Evolutionary conservation across 2,329 filamentous ascomycete genomes (phyloP), one percentile per base, ranked within the genome.

Genomic region (Microdochium paspali): DNA sequence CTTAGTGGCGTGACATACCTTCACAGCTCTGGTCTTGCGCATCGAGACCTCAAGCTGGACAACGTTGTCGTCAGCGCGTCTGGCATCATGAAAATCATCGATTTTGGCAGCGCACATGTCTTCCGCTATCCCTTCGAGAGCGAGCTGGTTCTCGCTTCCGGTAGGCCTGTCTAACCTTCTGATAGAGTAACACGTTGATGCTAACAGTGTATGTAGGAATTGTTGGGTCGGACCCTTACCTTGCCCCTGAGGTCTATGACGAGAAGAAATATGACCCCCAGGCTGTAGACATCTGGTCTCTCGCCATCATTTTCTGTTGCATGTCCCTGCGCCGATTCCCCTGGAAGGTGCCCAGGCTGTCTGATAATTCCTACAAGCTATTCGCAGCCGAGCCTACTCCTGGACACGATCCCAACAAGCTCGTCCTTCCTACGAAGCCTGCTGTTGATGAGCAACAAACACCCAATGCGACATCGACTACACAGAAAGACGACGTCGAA

Each of bases 81-180:
- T 59, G 93, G 93, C 2, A 97, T 98, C 58, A 95, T 98, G 90
- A 98, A 98, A 68, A 87, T 98, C 54, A 98, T 98, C 59, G 93
- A 98, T 65, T 98, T 98, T 67, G 93, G 93, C 24, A 97, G 90
- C 68, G 91, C 93, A 1, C 90, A 93, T 55, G 91, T 98, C 35
- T 98, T 95, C 71, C 84, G 87, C 59, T 98, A 98, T 73, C 93
- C 93, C 0, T 97, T 98, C 60, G 93, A 98, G 67, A 90, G 84
- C 54, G 88, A 88, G 46, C 81, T 90, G 49, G 87, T 93, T 13
- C 73, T 84, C 42, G 87, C 90, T 31, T 84, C 81, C 63, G 90
- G 89, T 93, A 69, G 68, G 84, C 67, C 28, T 18, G 15, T 20
- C 32, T 18, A 24, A 2, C 13, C 23, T n/a, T 21, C 15, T 39